phyloP scores from a whole-genome alignment of 2,329 filamentous ascomycete genomes.

The Aspergillus arachidicola region DNA sequence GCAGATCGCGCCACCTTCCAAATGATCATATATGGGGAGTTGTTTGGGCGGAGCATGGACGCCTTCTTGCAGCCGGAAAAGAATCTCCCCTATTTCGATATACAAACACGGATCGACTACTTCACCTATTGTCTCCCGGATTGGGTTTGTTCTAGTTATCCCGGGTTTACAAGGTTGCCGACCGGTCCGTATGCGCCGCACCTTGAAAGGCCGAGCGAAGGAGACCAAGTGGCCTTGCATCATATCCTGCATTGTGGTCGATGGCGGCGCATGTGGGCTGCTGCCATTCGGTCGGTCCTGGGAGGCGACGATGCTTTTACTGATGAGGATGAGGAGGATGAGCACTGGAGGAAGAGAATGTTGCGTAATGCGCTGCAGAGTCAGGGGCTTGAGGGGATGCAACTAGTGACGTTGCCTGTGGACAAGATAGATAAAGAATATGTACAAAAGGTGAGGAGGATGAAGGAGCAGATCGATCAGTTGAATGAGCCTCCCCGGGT shows the following conservation, averaged over 20 bases:
- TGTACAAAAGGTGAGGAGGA: background rate
- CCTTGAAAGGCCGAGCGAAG: background rate
- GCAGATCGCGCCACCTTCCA: constrained; percentile 30
- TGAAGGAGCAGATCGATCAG: background rate
- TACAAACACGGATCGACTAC: constrained; percentile 31
- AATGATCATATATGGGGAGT: constrained; percentile 35
- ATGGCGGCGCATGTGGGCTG: constrained; percentile 31
- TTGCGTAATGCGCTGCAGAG: constrained; percentile 28
- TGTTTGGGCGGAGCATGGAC: constrained; percentile 31
- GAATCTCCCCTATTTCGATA: constrained; percentile 11
- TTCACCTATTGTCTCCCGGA: constrained; percentile 36
- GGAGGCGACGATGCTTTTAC: background rate
- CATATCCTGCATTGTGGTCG: constrained; percentile 26
- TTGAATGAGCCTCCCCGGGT: background rate
- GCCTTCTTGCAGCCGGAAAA: constrained; percentile 19
- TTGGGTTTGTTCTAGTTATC: background rate
- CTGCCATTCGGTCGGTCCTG: constrained; percentile 12
- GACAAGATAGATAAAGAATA: background rate
- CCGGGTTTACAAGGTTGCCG: background rate
- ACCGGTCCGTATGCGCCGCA: background rate
- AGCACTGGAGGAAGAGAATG: constrained; percentile 25
- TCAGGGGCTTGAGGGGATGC: constrained; percentile 34
- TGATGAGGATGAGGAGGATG: constrained; percentile 12
- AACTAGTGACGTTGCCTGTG: constrained; percentile 28
- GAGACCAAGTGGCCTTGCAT: constrained; percentile 15